phyloP scores from a whole-genome alignment of 192 early-diverging fungal species.

The Coemansia javaensis region DNA sequence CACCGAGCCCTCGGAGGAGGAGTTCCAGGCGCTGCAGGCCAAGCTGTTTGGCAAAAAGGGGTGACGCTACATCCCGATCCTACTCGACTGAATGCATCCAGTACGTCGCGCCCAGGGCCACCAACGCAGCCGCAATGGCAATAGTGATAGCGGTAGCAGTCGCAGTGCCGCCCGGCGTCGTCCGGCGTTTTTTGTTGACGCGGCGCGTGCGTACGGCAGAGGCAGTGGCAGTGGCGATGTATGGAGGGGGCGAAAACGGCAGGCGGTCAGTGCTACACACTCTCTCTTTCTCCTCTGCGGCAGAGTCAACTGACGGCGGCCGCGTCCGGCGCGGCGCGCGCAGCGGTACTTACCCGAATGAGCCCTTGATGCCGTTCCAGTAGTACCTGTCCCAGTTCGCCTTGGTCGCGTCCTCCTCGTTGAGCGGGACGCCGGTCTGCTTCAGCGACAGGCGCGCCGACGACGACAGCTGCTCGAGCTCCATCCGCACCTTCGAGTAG shows the following conservation, averaged over 20 bases:
- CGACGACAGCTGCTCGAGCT: slow-evolving; percentile 65
- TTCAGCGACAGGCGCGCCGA: slow-evolving; percentile 63
- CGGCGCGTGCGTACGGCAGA: too few relatives aligned
- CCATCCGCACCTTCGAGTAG: slow-evolving; percentile 74
- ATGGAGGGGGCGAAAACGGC: slow-evolving; percentile 38
- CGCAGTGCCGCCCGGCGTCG: too few relatives aligned
- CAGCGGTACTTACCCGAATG: slow-evolving; percentile 73
- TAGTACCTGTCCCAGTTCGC: slow-evolving; percentile 90
- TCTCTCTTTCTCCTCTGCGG: background rate
- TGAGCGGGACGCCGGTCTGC: slow-evolving; percentile 82
- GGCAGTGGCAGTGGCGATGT: slow-evolving; percentile 7
- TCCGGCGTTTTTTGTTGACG: too few relatives aligned
- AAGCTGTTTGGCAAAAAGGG: slow-evolving; percentile 53
- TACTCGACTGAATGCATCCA: too few relatives aligned
- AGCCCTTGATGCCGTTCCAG: slow-evolving; percentile 86
- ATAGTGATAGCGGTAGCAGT: too few relatives aligned
- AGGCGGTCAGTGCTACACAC: slow-evolving; percentile 42
- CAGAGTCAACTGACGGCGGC: too few relatives aligned
- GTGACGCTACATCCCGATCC: too few relatives aligned
- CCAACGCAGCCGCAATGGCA: too few relatives aligned
- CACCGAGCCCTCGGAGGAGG: slow-evolving; percentile 56
- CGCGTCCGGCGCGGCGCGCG: too few relatives aligned
- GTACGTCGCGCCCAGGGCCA: too few relatives aligned
- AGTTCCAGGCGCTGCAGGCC: slow-evolving; percentile 59
- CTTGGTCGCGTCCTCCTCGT: slow-evolving; percentile 78